Evolutionary conservation across 768 basidiomycete genomes (phyloP).

Genomic region (Kwoniella botswanensis): DNA sequence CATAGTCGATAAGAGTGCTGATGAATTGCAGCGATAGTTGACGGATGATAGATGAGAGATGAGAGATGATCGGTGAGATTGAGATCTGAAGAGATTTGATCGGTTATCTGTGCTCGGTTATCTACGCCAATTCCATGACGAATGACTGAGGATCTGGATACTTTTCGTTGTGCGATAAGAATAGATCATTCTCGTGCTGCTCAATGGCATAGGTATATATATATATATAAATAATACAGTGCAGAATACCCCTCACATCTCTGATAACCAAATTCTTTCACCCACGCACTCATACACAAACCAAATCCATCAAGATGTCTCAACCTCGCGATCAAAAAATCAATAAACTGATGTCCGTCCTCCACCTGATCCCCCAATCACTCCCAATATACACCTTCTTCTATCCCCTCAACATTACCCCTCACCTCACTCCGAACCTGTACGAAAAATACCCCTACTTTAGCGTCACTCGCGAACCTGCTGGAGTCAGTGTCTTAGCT

Average conservation of each 20-base stretch:
- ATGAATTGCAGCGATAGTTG: not conserved
- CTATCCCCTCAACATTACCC: constrained; percentile 11
- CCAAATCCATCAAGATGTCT: not conserved
- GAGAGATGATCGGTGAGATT: too few relatives aligned
- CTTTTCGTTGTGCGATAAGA: too few relatives aligned
- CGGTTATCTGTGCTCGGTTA: not conserved
- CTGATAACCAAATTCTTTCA: not conserved
- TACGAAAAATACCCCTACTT: constrained; percentile 22
- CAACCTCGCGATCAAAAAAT: not conserved
- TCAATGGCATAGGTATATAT: too few relatives aligned
- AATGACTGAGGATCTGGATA: too few relatives aligned
- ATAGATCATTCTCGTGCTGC: too few relatives aligned
- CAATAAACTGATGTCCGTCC: constrained; percentile 16
- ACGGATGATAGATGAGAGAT: not conserved
- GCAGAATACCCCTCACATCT: not conserved
- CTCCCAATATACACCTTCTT: constrained; percentile 18
- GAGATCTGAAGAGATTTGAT: too few relatives aligned
- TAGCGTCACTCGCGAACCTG: constrained; percentile 15
- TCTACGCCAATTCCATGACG: not conserved
- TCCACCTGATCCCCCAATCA: constrained; percentile 23
- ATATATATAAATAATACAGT: not conserved
- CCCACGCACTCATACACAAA: not conserved
- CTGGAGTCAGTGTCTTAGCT: constrained; percentile 16
- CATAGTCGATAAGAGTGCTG: not conserved
- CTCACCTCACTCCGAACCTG: not conserved